These are phyloP conservation scores for Globisporangium paddicum DNA, from an alignment of 352 stramenopile genomes.

Conservation along the genomic window DNA sequence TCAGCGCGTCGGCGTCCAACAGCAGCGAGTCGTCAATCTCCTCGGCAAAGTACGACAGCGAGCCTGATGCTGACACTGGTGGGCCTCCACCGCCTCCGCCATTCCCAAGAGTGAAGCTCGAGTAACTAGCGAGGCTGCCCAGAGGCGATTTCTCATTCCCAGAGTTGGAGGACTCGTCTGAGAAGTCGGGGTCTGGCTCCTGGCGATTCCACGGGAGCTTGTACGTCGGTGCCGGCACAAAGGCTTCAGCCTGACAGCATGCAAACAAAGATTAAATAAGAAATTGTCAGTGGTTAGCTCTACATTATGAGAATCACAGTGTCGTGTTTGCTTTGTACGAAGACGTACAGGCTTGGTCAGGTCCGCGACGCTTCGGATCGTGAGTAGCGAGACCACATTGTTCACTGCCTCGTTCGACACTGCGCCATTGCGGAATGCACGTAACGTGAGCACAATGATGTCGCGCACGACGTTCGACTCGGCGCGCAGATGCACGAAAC, in stretches of 20 bases:
- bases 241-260: slow-evolving; percentile 10
- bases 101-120: slow-evolving; percentile 3
- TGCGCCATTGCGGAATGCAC: slow-evolving; percentile 62
- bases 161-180: slow-evolving; percentile 9
- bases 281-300: background rate
- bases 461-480: slow-evolving; percentile 72
- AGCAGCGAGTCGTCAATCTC: slow-evolving; percentile 49
- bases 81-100: background rate
- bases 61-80: background rate
- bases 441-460: slow-evolving; percentile 80
- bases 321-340: background rate
- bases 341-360: slow-evolving; percentile 28
- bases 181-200: slow-evolving; percentile 19
- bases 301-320: background rate
- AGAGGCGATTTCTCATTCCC: slow-evolving; percentile 9
- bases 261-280: slow-evolving; percentile 2
- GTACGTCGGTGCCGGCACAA: slow-evolving; percentile 26
- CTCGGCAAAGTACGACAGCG: slow-evolving; percentile 13
- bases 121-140: background rate
- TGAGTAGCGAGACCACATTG: slow-evolving; percentile 53
- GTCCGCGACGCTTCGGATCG: slow-evolving; percentile 52
- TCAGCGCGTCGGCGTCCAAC: slow-evolving; percentile 62
- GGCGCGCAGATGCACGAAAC: slow-evolving; percentile 61
- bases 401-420: slow-evolving; percentile 42
- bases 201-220: slow-evolving; percentile 60